phyloP scores from a whole-genome alignment of 1,284 basidiomycete genomes.

The Afroboletus lepidellus region DNA sequence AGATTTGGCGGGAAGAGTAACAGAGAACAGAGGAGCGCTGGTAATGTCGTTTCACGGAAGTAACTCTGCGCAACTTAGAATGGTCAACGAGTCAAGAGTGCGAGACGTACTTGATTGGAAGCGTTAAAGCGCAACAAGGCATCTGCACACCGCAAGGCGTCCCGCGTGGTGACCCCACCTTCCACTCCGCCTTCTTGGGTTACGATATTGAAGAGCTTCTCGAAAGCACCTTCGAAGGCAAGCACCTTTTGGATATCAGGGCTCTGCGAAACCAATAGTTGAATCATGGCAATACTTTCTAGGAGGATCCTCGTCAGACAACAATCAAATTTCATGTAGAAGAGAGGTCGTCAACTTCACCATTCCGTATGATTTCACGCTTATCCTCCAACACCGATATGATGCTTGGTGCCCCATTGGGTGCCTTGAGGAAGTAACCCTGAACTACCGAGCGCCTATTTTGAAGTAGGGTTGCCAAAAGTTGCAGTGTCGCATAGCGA shows the following conservation, averaged over 20 bases:
- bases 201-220: slow-evolving; percentile 91
- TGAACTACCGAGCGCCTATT: slow-evolving; percentile 83
- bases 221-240: slow-evolving; percentile 96
- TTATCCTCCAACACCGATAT: slow-evolving; percentile 78
- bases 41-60: slow-evolving; percentile 90
- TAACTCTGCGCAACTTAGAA: slow-evolving; percentile 68
- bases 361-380: slow-evolving; percentile 81
- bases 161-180: slow-evolving; percentile 85
- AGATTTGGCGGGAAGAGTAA: slow-evolving; percentile 83
- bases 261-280: slow-evolving; percentile 81
- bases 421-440: slow-evolving; percentile 83
- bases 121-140: slow-evolving; percentile 88
- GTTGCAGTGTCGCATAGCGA: slow-evolving; percentile 84
- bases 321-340: neutral
- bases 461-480: slow-evolving; percentile 76
- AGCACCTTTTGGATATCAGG: slow-evolving; percentile 96
- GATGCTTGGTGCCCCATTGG: slow-evolving; percentile 71
- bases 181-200: slow-evolving; percentile 89
- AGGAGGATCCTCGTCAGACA: slow-evolving; percentile 26
- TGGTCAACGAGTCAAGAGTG: neutral
- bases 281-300: slow-evolving; percentile 84
- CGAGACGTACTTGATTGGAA: slow-evolving; percentile 80
- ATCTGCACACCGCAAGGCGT: slow-evolving; percentile 85
- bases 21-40: slow-evolving; percentile 77
- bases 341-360: slow-evolving; percentile 40